Evolutionary conservation across 139 green algal species (phyloP), one percentile per base, ranked within the genome.

Genomic region (Coccomyxa sp.): DNA sequence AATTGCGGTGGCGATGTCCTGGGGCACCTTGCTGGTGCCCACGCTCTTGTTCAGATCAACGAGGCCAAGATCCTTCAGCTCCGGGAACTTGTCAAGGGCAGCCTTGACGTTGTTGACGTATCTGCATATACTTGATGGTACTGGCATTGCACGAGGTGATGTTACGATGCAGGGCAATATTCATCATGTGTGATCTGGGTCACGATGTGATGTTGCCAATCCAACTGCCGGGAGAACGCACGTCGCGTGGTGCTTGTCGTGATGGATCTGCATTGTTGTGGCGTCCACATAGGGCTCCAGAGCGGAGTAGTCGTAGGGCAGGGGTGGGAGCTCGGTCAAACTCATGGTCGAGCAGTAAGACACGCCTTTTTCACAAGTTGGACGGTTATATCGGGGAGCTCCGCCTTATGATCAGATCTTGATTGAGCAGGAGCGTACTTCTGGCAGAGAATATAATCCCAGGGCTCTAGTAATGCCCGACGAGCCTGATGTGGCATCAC

Each of bases 231-330:
- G 33, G 34, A 27, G 31, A 29, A 35, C 8, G 27, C 40, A 33
- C 22, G 68, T 73, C 33, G 70, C 40, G 78, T 97, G 92, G 74
- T 97, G 91, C 86, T 96, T 97, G 81, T 40, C 70, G 58, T 88
- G 78, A 64, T 89, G 85, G 27, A 89, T 84, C 33, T 82, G 44
- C 93, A 97, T 97, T 18, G 93, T 97, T 24, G 39, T 83, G 18
- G 88, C 81, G 70, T 97, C 93, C 7, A 97, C 88, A 70, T 89
- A 84, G 1, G 93, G 93, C 89, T 97, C 90, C 24, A 97, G 90
- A 0, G 87, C 81, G 0, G 74, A 77, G 35, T 93, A 91, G 34
- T 79, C 88, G 68, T 94, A 95, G 1, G 83, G 78, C 6, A 96
- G 89, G 0, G 80, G 69, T 1, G 92, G 92, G 44, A 97, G 85